A percentile compares a stretch with the other conserved stretches of the same genome.
phyloP scores from a whole-genome alignment of 2,329 filamentous ascomycete genomes.

The Eutypella sp. region DNA sequence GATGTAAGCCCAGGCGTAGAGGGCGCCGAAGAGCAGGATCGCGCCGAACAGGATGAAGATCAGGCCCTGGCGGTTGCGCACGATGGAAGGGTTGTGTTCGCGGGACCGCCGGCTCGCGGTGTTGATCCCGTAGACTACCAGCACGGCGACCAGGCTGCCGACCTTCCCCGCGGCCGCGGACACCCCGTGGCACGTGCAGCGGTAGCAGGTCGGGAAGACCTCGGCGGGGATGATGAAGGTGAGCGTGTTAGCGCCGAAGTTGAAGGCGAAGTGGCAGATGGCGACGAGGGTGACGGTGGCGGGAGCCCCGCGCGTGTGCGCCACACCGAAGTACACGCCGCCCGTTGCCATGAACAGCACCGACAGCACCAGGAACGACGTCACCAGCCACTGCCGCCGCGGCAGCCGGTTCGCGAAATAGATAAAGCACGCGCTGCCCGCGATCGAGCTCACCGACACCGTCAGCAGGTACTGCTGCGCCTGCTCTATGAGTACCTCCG shows the following conservation, averaged over 20 bases:
- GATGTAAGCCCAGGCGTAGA: conserved; percentile 49
- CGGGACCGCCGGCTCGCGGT: no score
- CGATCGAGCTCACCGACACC: conserved; percentile 46
- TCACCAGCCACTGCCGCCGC: conserved; percentile 44
- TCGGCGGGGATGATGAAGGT: conserved; percentile 62
- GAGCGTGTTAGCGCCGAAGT: conserved; percentile 56
- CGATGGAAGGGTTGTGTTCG: no score
- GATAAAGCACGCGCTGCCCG: conserved; percentile 45
- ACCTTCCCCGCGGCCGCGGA: conserved; percentile 57
- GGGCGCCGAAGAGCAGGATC: conserved; percentile 42
- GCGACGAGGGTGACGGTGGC: conserved; percentile 46
- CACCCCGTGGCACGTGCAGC: conserved; percentile 58
- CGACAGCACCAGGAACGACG: conserved; percentile 42
- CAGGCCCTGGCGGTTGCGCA: conserved; percentile 40
- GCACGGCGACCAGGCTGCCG: conserved; percentile 26
- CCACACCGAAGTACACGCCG: conserved; percentile 44
- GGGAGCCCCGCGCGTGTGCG: conserved; percentile 25
- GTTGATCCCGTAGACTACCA: conserved; percentile 41
- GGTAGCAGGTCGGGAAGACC: conserved; percentile 59
- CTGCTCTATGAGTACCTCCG: conserved; percentile 46
- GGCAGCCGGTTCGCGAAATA: conserved; percentile 42
- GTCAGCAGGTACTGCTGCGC: conserved; percentile 49
- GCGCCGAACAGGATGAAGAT: conserved; percentile 47
- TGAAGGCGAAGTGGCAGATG: conserved; percentile 50
- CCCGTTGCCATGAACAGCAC: conserved; percentile 45